Evolutionary conservation across 495 filamentous ascomycete genomes (phyloP).

Genomic region (Alectoria sarmentosa): DNA sequence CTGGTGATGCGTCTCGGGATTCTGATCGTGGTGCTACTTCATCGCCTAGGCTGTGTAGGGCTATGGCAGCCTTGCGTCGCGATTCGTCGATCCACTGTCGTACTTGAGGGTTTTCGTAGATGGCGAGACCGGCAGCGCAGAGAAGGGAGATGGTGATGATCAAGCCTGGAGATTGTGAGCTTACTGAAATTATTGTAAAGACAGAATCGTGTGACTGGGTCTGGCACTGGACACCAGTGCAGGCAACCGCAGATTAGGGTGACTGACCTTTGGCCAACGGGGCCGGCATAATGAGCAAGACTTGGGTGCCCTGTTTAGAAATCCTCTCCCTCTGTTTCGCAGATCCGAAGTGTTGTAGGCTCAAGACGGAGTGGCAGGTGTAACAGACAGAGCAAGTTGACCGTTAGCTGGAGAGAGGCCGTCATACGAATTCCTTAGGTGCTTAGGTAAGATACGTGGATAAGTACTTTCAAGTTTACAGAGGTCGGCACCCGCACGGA

Average conservation of each 20-base stretch:
- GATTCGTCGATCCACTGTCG: constrained; percentile 68
- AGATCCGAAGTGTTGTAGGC: not conserved
- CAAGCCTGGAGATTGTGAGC: constrained; percentile 48
- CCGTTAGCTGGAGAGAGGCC: not conserved
- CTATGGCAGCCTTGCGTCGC: constrained; percentile 70
- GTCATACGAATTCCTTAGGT: too few species aligned
- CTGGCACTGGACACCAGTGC: not conserved
- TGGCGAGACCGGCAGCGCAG: constrained; percentile 72
- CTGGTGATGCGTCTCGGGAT: constrained; percentile 24
- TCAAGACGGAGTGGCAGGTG: not conserved
- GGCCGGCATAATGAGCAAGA: constrained; percentile 39
- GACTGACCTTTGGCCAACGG: constrained; percentile 48
- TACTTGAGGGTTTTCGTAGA: constrained; percentile 79
- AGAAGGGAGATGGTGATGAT: constrained; percentile 70
- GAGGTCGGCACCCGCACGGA: too few species aligned
- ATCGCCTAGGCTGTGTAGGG: constrained; percentile 70
- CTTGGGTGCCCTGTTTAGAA: not conserved
- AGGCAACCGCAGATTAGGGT: constrained; percentile 1
- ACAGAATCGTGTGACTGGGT: not conserved
- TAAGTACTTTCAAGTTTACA: too few species aligned
- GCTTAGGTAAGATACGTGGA: too few species aligned
- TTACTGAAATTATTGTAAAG: not conserved
- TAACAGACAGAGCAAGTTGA: not conserved
- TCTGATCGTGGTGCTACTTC: constrained; percentile 51
- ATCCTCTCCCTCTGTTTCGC: not conserved